These are phyloP conservation scores for Volvariella volvacea DNA, from an alignment of 1,284 basidiomycete species.

Conservation along the genomic window DNA sequence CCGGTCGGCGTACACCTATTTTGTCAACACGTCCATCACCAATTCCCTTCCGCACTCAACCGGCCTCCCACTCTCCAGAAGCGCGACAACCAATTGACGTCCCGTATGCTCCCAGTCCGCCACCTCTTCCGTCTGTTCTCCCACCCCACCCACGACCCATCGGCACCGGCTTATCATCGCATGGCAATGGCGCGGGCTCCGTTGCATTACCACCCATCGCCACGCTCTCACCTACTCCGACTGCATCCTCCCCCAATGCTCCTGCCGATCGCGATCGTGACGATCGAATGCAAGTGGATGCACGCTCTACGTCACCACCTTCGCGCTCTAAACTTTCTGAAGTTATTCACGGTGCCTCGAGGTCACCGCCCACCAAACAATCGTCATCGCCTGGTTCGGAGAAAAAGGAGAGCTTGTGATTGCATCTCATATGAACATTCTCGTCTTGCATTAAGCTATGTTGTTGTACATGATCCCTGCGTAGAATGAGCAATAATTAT, in stretches of 20 bases:
- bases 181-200: slow-evolving; percentile 18
- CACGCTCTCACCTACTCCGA: slow-evolving; percentile 53
- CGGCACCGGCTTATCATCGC: slow-evolving; percentile 36
- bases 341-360: slow-evolving; percentile 27
- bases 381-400: slow-evolving; percentile 38
- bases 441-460: slow-evolving; percentile 6
- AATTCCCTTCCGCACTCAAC: slow-evolving; percentile 66
- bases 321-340: slow-evolving; percentile 45
- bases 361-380: slow-evolving; percentile 36
- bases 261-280: slow-evolving; percentile 31
- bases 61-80: slow-evolving; percentile 58
- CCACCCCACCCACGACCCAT: slow-evolving; percentile 70
- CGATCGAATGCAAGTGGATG: slow-evolving; percentile 48
- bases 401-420: slow-evolving; percentile 20
- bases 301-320: slow-evolving; percentile 37
- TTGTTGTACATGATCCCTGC: background rate
- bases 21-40: slow-evolving; percentile 63
- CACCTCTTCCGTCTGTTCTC: slow-evolving; percentile 46
- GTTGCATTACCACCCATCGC: slow-evolving; percentile 57
- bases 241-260: slow-evolving; percentile 40
- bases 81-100: slow-evolving; percentile 34
- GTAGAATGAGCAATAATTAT: too few species aligned
- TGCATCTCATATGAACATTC: slow-evolving; percentile 7
- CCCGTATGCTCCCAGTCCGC: slow-evolving; percentile 44
- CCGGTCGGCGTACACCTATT: slow-evolving; percentile 41